These are phyloP conservation scores for Zygosaccharomyces bailii DNA, from an alignment of 805 yeast genomes.

Conservation along the genomic window DNA sequence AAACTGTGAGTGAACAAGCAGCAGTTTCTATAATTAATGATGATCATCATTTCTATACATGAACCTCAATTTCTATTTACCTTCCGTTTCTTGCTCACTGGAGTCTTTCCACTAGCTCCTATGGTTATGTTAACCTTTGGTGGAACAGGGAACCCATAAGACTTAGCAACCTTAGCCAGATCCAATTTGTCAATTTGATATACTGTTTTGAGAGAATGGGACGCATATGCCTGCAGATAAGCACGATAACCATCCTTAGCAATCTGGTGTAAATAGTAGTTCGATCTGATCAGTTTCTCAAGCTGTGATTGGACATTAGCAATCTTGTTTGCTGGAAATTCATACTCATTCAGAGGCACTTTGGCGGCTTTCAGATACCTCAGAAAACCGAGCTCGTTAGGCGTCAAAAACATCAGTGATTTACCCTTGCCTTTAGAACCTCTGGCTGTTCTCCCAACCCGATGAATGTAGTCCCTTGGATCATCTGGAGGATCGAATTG, in stretches of 20 bases:
- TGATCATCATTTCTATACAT: conserved; percentile 4
- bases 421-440: conserved; percentile 87
- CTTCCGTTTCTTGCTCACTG: conserved; percentile 29
- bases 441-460: conserved; percentile 99
- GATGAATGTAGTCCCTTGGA: conserved; percentile 97
- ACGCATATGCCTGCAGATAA: conserved; percentile 94
- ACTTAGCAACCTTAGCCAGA: conserved; percentile 88
- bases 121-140: conserved; percentile 96
- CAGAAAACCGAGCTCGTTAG: conserved; percentile 89
- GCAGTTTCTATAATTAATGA: background rate
- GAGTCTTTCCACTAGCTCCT: conserved; percentile 82
- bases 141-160: conserved; percentile 92
- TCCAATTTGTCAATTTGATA: conserved; percentile 95
- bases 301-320: conserved; percentile 95
- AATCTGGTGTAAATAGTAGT: conserved; percentile 89
- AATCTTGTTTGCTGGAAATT: conserved; percentile 88
- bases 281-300: conserved; percentile 84
- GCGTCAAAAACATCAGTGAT: conserved; percentile 91
- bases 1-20: background rate
- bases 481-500: conserved; percentile 99
- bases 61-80: conserved; percentile 16
- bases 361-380: conserved; percentile 94
- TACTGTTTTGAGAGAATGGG: conserved; percentile 93
- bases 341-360: conserved; percentile 96
- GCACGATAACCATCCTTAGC: conserved; percentile 98